phyloP scores from a whole-genome alignment of 23 red algal species.

The Gracilariopsis chorda region DNA sequence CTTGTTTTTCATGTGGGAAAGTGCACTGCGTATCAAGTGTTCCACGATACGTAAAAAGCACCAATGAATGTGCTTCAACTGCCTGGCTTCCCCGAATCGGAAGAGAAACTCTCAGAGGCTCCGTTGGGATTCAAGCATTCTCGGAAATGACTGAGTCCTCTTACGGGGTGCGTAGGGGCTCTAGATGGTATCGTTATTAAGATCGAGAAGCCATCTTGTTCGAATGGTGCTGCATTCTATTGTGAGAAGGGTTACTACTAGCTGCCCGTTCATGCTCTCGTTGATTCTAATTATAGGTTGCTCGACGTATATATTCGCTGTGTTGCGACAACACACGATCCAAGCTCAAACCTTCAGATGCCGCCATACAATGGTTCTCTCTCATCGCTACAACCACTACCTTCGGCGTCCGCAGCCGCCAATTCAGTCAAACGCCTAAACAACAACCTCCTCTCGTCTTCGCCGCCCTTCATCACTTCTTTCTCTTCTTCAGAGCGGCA shows the following conservation, averaged over 20 bases:
- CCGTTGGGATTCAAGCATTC: not conserved
- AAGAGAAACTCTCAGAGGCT: not conserved
- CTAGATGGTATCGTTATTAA: not conserved
- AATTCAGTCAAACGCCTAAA: too few species aligned
- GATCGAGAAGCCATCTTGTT: not conserved
- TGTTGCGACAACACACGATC: too few species aligned
- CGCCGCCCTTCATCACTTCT: too few species aligned
- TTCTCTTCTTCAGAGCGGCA: too few species aligned
- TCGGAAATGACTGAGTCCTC: not conserved
- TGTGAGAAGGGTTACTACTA: not conserved
- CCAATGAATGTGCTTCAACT: not conserved
- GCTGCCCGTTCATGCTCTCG: not conserved
- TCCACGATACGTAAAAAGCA: not conserved
- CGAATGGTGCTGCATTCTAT: not conserved
- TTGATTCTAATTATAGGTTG: too few species aligned
- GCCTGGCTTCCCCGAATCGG: not conserved
- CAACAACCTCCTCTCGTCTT: too few species aligned
- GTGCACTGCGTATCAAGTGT: not conserved
- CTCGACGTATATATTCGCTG: too few species aligned
- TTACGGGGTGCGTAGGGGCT: not conserved
- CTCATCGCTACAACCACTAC: too few species aligned
- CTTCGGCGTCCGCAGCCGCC: too few species aligned
- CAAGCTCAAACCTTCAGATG: too few species aligned
- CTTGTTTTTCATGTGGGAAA: not conserved
- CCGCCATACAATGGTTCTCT: too few species aligned